Base-by-base conservation (phyloP, 345 rosid genomes). In the Garcia nutans region DNA sequence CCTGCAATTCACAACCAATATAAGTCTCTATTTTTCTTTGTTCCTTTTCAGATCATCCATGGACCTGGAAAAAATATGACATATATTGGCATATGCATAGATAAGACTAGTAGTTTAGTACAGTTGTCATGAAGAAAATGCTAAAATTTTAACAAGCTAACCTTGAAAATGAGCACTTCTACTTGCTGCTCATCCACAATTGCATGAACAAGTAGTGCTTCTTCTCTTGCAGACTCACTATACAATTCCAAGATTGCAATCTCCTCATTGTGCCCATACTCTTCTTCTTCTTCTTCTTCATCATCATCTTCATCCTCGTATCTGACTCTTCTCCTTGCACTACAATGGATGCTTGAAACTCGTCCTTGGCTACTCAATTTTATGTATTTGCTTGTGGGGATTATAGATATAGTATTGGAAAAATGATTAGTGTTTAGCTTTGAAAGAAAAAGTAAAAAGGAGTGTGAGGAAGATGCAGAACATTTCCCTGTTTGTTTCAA, bases 161-260 rank as follows among this genome's bases (percentile, higher is more conserved):
- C 96, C 93, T 85, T 94, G 77, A 91, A 94, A 68, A 94, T 75
- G 12, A 94, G 83, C 55, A 94, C 92, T 80, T 90, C 83, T 0
- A 86, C 93, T 66, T 85, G 79, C 70, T 89, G 80, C 0, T 74
- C 88, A 56, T 92, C 97, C n/a, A 92, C 82, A 8, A n/a, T 19
- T 15, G 97, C 95, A 5, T 86, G 90, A 16, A 91, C 93, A 10
- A 94, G 74, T 17, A 94, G 85, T 12, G 95, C 97, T 81, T 94
- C 98, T 17, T 80, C 88, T 85, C 86, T 84, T 1, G 86, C 83
- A 45, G 88, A 74, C 22, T 84, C 90, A 64, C 83, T 88, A 70
- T 94, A 94, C 7, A 58, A n/a, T 77, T 94, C 97, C 47, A 94
- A 55, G 86, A 78, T 68, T 20, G 84, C 88, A 41, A 91, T 83